Evolutionary conservation across 345 rosid species (phyloP).

Genomic region (Cardiospermum halicacabum): DNA sequence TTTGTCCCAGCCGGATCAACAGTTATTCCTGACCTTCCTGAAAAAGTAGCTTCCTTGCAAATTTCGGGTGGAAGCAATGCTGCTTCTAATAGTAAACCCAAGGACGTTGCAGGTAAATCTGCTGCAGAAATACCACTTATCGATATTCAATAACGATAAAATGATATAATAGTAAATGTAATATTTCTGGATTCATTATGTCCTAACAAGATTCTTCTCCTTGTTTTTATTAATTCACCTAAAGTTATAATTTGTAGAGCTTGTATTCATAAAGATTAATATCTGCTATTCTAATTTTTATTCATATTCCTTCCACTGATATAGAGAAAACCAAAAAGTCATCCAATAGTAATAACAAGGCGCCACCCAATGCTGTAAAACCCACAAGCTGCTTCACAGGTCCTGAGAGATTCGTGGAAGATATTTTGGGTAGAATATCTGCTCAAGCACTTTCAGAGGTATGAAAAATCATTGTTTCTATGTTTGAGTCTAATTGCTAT

Average conservation of each 20-base stretch:
- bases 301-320: slow-evolving; percentile 14
- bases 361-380: slow-evolving; percentile 15
- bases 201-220: not conserved
- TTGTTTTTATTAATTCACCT: not conserved
- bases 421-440: slow-evolving; percentile 56
- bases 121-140: not conserved
- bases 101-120: slow-evolving; percentile 38
- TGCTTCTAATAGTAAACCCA: slow-evolving; percentile 35
- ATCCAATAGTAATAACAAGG: slow-evolving; percentile 26
- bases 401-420: slow-evolving; percentile 59
- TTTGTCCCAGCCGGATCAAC: slow-evolving; percentile 63
- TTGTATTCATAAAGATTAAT: not conserved
- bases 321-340: slow-evolving; percentile 53
- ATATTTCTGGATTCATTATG: not conserved
- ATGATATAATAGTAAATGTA: not conserved
- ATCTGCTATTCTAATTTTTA: slow-evolving; percentile 1
- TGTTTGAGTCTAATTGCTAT: not conserved
- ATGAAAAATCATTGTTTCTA: slow-evolving; percentile 1
- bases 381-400: slow-evolving; percentile 31
- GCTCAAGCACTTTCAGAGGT: slow-evolving; percentile 58
- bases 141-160: not conserved
- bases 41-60: slow-evolving; percentile 28
- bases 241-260: not conserved
- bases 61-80: slow-evolving; percentile 24
- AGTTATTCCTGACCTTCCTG: slow-evolving; percentile 46